Evolutionary conservation across 768 basidiomycete species (phyloP), one percentile per base, ranked within the genome.

Genomic region (Udeniomyces megalosporus): DNA sequence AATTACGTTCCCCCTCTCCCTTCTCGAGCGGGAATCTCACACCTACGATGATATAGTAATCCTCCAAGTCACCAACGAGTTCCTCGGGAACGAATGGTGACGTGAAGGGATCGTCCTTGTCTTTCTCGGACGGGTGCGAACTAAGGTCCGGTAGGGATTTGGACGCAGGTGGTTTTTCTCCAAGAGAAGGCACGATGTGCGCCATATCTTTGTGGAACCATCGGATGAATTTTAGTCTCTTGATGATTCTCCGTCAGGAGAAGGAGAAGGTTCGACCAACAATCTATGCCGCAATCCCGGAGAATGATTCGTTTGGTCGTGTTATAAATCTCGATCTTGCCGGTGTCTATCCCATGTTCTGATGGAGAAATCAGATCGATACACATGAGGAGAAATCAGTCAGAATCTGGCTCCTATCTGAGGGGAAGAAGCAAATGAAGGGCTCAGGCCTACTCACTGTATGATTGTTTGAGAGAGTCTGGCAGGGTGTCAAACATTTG

Each of bases 261-360:
- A 26, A 52, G 56, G 44, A 4, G 26, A 24, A 32, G 24, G 38
- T 6, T 3, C 14, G 46, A 58, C 31, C 62, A 28, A 63, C 62
- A 63, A 12, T 55, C 34, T 4, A 58, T 31, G 14, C 44, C 29
- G 20, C 47, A 24, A 20, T 46, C 50, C 20, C 31, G 6, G 22
- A 45, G 20, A 3, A 14, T 15, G n/a, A 50, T 32, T 10, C 32
- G 20, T 2, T 31, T 4, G 2, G 28, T 22, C 8, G 62, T 63
- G 29, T 63, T 56, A 56, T 63, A 63, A n/a, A 63, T 56, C 6
- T 57, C 50, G 46, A 63, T 58, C 56, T 63, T 51, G 1, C 38
- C 56, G 12, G n/a, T 38, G 2, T 35, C 22, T 11, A 57, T 44
- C 4, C 54, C 62, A 6, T 58, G 29, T 8, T 51, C 61, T 62